Conservation (phyloP, 2,329 filamentous ascomycete species). For the Microdochium bolleyi region DNA sequence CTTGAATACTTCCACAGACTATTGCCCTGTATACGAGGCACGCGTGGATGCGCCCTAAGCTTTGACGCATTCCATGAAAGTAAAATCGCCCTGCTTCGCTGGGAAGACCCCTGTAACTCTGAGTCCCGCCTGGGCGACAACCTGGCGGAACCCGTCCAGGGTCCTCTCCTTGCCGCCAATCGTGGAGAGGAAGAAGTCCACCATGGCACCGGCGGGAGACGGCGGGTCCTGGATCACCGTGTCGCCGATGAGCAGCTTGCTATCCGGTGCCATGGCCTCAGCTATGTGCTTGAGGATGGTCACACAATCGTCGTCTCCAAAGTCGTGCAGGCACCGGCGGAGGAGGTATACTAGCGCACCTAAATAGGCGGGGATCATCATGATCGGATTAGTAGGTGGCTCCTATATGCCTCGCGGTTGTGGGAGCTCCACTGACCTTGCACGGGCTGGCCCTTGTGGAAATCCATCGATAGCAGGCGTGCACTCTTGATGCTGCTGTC, state of each 20-base stretch:
- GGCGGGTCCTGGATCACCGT: background rate
- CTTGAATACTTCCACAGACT: too few species aligned
- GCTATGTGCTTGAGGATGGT: background rate
- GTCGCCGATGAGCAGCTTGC: background rate
- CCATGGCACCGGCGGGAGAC: background rate
- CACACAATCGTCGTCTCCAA: background rate
- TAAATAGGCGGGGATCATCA: background rate
- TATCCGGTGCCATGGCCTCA: background rate
- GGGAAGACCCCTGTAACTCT: too few species aligned
- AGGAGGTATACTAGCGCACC: background rate
- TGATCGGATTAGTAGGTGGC: too few species aligned
- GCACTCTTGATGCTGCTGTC: too few species aligned
- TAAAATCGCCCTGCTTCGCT: too few species aligned
- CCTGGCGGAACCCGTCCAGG: background rate
- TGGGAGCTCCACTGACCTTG: too few species aligned
- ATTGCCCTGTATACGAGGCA: too few species aligned
- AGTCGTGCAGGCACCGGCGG: background rate
- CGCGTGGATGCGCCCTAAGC: too few species aligned
- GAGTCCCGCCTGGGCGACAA: background rate
- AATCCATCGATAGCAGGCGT: too few species aligned
- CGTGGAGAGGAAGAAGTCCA: background rate
- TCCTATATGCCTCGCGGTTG: too few species aligned
- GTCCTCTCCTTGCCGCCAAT: slow-evolving; percentile 1
- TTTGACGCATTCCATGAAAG: too few species aligned
- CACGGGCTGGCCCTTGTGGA: too few species aligned